Conservation (phyloP, 805 yeast species). For the Suhomyces faveliae region DNA sequence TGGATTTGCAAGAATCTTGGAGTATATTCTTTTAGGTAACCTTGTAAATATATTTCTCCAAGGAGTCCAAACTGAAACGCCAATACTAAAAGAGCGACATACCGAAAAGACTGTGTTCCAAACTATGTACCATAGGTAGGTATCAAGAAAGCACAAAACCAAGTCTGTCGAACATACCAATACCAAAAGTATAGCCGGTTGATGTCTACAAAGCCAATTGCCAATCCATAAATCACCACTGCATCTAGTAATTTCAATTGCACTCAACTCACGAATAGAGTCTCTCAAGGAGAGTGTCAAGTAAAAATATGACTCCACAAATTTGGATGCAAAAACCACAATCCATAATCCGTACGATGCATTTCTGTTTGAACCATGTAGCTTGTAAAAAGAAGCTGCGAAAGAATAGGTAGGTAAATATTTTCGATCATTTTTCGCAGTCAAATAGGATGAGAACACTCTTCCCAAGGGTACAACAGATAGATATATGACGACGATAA, state of each 20-base stretch:
- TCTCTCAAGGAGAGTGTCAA: conserved; percentile 69
- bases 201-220: conserved; percentile 49
- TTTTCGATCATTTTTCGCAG: conserved; percentile 30
- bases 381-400: conserved; percentile 55
- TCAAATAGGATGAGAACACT: conserved; percentile 43
- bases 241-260: conserved; percentile 55
- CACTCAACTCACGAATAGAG: conserved; percentile 66
- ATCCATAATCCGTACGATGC: conserved; percentile 72
- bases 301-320: conserved; percentile 75
- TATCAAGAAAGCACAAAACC: conserved; percentile 71
- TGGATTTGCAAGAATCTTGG: conserved; percentile 59
- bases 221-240: conserved; percentile 62
- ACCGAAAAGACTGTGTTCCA: conserved; percentile 77
- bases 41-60: conserved; percentile 81
- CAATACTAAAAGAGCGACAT: conserved; percentile 65
- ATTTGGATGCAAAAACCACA: conserved; percentile 64
- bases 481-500: conserved; percentile 53
- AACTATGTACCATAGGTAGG: conserved; percentile 82
- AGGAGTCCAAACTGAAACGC: conserved; percentile 84
- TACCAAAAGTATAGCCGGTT: conserved; percentile 54
- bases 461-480: conserved; percentile 62
- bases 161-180: conserved; percentile 61
- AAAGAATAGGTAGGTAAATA: conserved; percentile 55
- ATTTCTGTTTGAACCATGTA: conserved; percentile 52
- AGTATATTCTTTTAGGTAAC: conserved; percentile 70